These are phyloP conservation scores for Harringtonia aguacate DNA, from an alignment of 2,329 filamentous ascomycete genomes.

Conservation along the genomic window DNA sequence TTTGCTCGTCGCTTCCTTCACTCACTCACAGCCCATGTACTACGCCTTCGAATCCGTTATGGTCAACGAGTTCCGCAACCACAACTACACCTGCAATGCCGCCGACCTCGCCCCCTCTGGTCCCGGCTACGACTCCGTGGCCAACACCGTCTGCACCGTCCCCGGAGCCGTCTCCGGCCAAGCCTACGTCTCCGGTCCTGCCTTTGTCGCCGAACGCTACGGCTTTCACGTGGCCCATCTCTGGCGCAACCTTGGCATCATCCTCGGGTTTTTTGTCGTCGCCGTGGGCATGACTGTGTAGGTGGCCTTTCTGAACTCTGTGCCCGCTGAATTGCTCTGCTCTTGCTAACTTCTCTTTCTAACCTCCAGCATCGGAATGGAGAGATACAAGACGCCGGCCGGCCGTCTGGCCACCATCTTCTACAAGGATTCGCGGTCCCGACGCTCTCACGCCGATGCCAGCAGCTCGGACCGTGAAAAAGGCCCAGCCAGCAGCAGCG, in stretches of 20 bases:
- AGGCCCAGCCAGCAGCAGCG: not conserved
- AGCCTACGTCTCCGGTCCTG: not conserved
- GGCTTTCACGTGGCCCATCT: not conserved
- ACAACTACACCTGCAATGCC: not conserved
- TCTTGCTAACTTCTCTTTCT: not conserved
- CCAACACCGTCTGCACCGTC: not conserved
- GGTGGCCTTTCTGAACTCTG: not conserved
- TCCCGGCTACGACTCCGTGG: not conserved
- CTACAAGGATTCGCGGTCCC: not conserved
- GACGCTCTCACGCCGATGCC: not conserved
- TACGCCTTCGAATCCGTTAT: conserved; percentile 1
- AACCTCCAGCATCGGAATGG: not conserved
- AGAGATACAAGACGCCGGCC: not conserved
- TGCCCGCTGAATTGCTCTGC: no score
- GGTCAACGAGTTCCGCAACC: not conserved
- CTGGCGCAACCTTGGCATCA: conserved; percentile 1
- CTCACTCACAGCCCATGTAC: not conserved
- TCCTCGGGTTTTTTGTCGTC: not conserved
- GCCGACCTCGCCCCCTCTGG: not conserved
- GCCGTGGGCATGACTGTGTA: not conserved
- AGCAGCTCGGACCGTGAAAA: not conserved
- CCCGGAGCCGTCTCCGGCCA: not conserved
- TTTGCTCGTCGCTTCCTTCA: not conserved
- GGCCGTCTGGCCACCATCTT: not conserved
- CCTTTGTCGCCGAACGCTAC: not conserved